These are phyloP conservation scores for Aspergillus pseudoglaucus DNA, from an alignment of 2,329 filamentous ascomycete genomes.

Conservation along the genomic window DNA sequence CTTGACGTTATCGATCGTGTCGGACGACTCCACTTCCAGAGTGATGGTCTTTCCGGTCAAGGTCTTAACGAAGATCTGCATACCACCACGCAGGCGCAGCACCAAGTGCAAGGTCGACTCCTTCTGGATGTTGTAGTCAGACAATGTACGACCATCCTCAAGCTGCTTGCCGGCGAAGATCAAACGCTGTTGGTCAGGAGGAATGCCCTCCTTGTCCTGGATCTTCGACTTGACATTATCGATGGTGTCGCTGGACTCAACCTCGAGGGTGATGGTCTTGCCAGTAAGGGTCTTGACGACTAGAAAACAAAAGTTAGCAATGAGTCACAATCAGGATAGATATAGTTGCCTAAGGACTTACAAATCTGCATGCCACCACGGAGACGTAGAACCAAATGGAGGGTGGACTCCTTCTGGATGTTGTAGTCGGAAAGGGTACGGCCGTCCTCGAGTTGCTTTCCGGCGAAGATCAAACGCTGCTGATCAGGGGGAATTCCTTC, in stretches of 20 bases:
- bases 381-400: slow-evolving; percentile 69
- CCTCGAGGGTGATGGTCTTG: slow-evolving; percentile 62
- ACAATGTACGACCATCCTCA: slow-evolving; percentile 84
- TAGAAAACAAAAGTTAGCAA: slow-evolving; percentile 16
- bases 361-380: slow-evolving; percentile 60
- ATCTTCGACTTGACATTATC: slow-evolving; percentile 98
- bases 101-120: slow-evolving; percentile 80
- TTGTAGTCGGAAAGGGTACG: slow-evolving; percentile 52
- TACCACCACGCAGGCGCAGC: slow-evolving; percentile 78
- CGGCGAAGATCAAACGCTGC: slow-evolving; percentile 53
- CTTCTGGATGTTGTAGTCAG: slow-evolving; percentile 95
- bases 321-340: neutral
- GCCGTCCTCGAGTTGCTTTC: slow-evolving; percentile 53
- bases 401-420: slow-evolving; percentile 58
- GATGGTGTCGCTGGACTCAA: slow-evolving; percentile 74
- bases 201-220: slow-evolving; percentile 95
- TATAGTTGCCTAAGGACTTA: slow-evolving; percentile 29
- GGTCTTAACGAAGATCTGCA: slow-evolving; percentile 54
- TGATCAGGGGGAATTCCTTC: slow-evolving; percentile 55
- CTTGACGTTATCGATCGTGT: slow-evolving; percentile 94
- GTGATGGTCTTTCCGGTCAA: slow-evolving; percentile 86
- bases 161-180: slow-evolving; percentile 97
- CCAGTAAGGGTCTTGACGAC: slow-evolving; percentile 55
- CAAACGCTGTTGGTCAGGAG: slow-evolving; percentile 89
- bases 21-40: slow-evolving; percentile 78